Conservation (phyloP, 2,329 filamentous ascomycete species). For the Colletotrichum sp. region DNA sequence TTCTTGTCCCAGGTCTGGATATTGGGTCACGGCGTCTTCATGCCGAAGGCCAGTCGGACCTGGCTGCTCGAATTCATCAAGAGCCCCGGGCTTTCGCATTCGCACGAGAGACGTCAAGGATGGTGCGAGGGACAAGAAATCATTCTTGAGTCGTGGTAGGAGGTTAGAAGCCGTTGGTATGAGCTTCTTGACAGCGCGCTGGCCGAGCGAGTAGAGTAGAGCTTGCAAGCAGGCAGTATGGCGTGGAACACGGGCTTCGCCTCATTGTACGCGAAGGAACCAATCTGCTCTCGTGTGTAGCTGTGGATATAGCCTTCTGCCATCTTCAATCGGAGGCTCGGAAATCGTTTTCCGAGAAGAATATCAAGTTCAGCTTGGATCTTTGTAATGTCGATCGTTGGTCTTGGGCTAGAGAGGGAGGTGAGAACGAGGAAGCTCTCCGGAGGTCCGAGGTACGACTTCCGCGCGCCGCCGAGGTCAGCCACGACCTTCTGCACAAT, state of each 20-base stretch:
- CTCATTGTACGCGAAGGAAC: neutral
- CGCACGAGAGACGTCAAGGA: neutral
- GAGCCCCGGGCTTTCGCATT: neutral
- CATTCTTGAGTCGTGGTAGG: neutral
- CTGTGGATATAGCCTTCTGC: neutral
- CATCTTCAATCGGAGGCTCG: neutral
- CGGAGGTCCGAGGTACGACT: constrained; percentile 61
- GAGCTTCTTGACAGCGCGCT: neutral
- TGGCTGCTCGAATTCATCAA: neutral
- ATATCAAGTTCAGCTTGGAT: neutral
- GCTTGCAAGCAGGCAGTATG: neutral
- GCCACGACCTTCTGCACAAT: constrained; percentile 62
- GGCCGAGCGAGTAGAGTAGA: neutral
- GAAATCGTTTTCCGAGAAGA: neutral
- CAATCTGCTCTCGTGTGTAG: neutral
- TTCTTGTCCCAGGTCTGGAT: neutral
- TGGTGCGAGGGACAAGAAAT: neutral
- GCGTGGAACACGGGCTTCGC: neutral
- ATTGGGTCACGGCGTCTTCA: neutral
- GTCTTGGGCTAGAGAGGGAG: neutral
- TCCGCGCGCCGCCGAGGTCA: constrained; percentile 58
- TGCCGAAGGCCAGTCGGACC: neutral
- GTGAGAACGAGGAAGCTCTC: constrained; percentile 52
- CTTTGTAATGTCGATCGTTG: neutral
- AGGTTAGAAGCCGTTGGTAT: neutral